Percentiles rank a stretch among this genome's conserved stretches.
Conservation (phyloP, 805 yeast species). For the Saccharomycopsis fermentans region DNA sequence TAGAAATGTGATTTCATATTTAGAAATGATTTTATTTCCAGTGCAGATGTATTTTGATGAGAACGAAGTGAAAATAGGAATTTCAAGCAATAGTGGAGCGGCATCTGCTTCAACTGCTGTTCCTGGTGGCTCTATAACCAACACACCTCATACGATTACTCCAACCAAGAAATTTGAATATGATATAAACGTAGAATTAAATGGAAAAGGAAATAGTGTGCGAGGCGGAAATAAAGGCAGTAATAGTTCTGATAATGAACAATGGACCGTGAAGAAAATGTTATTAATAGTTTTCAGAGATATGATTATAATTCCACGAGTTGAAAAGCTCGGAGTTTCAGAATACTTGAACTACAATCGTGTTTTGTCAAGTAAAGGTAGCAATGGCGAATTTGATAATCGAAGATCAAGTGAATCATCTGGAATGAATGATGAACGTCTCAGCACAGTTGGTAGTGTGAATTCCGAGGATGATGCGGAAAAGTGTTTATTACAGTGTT, state of each 20-base stretch:
- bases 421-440: slow-evolving; percentile 19
- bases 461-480: background rate
- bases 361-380: background rate
- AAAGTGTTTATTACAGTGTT: slow-evolving; percentile 44
- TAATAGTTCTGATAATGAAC: background rate
- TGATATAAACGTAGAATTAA: background rate
- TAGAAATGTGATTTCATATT: slow-evolving; percentile 43
- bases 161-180: background rate
- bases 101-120: background rate
- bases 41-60: slow-evolving; percentile 37
- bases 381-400: background rate
- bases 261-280: slow-evolving; percentile 27
- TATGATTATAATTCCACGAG: slow-evolving; percentile 41
- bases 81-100: background rate
- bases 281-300: slow-evolving; percentile 42
- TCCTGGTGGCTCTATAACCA: background rate
- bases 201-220: background rate
- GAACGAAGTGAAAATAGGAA: background rate
- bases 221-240: background rate
- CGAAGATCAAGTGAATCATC: background rate
- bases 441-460: background rate
- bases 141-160: background rate
- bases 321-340: slow-evolving; percentile 31
- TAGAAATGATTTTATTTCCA: slow-evolving; percentile 54
- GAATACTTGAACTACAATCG: background rate